Evolutionary conservation across 805 yeast genomes (phyloP).

Genomic region (Limtongozyma cylindracea): DNA sequence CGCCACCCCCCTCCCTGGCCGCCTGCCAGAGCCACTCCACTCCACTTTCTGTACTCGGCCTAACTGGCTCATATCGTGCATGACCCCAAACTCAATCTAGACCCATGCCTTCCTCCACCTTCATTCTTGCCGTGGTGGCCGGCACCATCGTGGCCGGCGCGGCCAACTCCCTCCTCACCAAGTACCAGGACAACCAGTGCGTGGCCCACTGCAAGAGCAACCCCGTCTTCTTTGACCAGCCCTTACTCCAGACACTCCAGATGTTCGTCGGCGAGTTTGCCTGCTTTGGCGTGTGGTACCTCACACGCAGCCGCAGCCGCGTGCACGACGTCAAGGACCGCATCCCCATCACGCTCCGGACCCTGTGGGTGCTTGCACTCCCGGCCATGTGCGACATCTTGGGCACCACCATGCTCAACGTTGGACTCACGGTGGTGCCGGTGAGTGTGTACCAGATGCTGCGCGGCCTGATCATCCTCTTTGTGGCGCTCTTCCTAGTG

Average conservation of each 20-base stretch:
- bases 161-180: constrained; percentile 47
- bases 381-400: constrained; percentile 51
- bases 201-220: constrained; percentile 25
- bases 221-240: constrained; percentile 34
- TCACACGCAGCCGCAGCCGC: constrained; percentile 9
- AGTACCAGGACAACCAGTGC: constrained; percentile 55
- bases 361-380: constrained; percentile 12
- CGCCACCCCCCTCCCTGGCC: background rate
- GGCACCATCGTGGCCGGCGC: constrained; percentile 51
- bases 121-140: constrained; percentile 4
- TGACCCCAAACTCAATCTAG: background rate
- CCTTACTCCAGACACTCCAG: constrained; percentile 55
- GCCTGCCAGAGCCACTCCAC: background rate
- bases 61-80: background rate
- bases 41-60: background rate
- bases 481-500: constrained; percentile 50
- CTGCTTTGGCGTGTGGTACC: constrained; percentile 14
- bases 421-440: constrained; percentile 53
- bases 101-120: background rate
- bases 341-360: constrained; percentile 2
- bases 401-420: constrained; percentile 53
- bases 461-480: constrained; percentile 53
- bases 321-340: constrained; percentile 1
- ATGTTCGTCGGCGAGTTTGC: constrained; percentile 56
- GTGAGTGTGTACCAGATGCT: constrained; percentile 72